These are phyloP conservation scores for Ottelia alismoides DNA, from an alignment of 106 monocot species.

Conservation along the genomic window DNA sequence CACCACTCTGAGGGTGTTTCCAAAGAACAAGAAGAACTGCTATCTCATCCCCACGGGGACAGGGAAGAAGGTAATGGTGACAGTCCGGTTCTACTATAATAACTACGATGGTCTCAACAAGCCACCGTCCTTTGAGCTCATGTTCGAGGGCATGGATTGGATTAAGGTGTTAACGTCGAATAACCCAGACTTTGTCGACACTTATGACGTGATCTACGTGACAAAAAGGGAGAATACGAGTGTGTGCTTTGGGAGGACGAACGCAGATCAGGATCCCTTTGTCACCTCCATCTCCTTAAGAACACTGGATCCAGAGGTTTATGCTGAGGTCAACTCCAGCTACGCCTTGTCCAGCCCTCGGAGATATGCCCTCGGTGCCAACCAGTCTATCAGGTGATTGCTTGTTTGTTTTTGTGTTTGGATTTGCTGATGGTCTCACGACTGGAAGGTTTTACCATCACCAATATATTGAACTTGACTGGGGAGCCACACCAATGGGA, in stretches of 20 bases:
- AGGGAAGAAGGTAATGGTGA: background rate
- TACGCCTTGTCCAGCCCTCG: background rate
- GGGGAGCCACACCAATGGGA: too few species aligned
- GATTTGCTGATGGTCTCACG: too few species aligned
- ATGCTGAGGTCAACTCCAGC: background rate
- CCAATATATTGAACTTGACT: too few species aligned
- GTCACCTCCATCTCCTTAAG: background rate
- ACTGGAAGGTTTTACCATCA: too few species aligned
- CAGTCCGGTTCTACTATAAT: background rate
- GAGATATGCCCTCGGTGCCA: background rate
- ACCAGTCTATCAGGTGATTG: too few species aligned
- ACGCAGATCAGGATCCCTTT: background rate
- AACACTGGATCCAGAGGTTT: background rate
- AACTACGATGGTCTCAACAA: background rate
- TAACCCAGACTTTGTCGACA: background rate
- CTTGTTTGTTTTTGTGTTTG: too few species aligned
- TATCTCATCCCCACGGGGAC: background rate
- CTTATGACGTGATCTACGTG: background rate
- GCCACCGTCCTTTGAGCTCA: background rate
- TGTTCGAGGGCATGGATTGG: background rate
- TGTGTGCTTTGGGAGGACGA: background rate
- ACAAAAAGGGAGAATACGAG: background rate
- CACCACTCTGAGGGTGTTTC: background rate
- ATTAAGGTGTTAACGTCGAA: background rate
- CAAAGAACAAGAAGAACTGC: background rate